Evolutionary conservation across 1,139 yeast species (phyloP).

Genomic region (Pneumocystis canis): DNA sequence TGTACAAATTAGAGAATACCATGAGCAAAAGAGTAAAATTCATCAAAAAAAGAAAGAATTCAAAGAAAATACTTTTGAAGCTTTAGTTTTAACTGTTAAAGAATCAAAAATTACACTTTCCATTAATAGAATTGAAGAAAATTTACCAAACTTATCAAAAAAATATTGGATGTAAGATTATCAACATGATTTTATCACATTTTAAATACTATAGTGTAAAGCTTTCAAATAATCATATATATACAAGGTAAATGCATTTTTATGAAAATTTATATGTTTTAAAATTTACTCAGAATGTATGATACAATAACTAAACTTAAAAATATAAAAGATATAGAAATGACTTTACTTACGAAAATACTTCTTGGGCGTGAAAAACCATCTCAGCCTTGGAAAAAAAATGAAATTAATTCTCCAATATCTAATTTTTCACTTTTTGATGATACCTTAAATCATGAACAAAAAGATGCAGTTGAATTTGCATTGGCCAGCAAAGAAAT

Average conservation of each 20-base stretch:
- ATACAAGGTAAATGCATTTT: neutral
- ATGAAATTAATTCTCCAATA: neutral
- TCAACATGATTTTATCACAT: neutral
- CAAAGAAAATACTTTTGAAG: neutral
- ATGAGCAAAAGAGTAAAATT: neutral
- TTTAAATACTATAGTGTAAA: neutral
- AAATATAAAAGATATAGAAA: neutral
- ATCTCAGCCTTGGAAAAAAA: neutral
- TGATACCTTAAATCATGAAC: conserved; percentile 49
- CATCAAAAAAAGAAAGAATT: neutral
- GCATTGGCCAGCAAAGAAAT: conserved; percentile 34
- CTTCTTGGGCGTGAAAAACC: neutral
- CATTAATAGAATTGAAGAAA: neutral
- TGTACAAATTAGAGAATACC: conserved; percentile 8
- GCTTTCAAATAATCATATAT: neutral
- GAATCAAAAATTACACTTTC: neutral
- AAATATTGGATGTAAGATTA: neutral
- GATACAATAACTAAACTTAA: neutral
- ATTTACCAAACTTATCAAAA: neutral
- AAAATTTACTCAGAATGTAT: neutral
- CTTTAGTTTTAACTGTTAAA: neutral
- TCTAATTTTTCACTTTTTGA: conserved; percentile 30
- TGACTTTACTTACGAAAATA: neutral
- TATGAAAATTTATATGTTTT: neutral
- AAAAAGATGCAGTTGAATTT: conserved; percentile 46